Percentiles rank a stretch among this genome's conserved stretches.
These are phyloP conservation scores for Cyberlindnera subsufficiens DNA, from an alignment of 805 yeast genomes.

Conservation along the genomic window DNA sequence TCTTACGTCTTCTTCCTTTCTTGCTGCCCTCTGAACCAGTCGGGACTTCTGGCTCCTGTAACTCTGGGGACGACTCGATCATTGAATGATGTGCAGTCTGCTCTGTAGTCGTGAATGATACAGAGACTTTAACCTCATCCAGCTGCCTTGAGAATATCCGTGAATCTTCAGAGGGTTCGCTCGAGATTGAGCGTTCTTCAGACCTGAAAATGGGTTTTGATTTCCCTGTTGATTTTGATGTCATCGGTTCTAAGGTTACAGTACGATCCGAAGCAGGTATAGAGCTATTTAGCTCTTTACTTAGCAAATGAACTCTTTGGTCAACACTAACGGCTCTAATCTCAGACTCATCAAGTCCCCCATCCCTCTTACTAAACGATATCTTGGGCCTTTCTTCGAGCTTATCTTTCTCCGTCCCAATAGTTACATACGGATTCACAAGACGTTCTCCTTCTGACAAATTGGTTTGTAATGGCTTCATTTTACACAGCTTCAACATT, in stretches of 20 bases:
- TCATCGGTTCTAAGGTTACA: slow-evolving; percentile 5
- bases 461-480: slow-evolving; percentile 22
- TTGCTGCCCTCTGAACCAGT: slow-evolving; percentile 2
- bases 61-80: background rate
- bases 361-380: slow-evolving; percentile 11
- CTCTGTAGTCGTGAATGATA: background rate
- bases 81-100: background rate
- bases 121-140: background rate
- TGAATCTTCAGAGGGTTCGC: slow-evolving; percentile 1
- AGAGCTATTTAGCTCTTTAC: slow-evolving; percentile 17
- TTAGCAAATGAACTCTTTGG: slow-evolving; percentile 15
- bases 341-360: background rate
- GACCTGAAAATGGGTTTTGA: slow-evolving; percentile 4
- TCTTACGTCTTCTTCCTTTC: slow-evolving; percentile 13
- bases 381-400: background rate
- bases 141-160: slow-evolving; percentile 5
- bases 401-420: background rate
- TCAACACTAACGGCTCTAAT: slow-evolving; percentile 7
- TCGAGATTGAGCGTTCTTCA: background rate
- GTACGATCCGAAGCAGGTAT: slow-evolving; percentile 19
- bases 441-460: slow-evolving; percentile 14
- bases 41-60: background rate
- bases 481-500: slow-evolving; percentile 23
- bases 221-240: slow-evolving; percentile 1
- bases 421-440: slow-evolving; percentile 9